Percentiles rank a stretch among this genome's conserved stretches.
phyloP scores from a whole-genome alignment of 2,329 filamentous ascomycete genomes.

The Metarhizium rileyi region DNA sequence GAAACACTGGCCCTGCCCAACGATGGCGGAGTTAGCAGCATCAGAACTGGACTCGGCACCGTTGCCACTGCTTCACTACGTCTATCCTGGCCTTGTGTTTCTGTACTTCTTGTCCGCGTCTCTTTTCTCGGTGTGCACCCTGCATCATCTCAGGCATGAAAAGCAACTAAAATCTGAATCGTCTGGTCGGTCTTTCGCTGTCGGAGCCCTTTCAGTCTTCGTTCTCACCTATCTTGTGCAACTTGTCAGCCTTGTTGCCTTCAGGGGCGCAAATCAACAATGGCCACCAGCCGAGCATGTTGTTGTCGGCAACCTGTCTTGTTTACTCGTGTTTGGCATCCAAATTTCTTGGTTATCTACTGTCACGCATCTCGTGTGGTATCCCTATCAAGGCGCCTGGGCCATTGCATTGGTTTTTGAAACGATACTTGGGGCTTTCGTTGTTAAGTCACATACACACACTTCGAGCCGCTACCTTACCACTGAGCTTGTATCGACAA shows the following conservation, averaged over 20 bases:
- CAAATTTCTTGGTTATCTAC: slow-evolving; percentile 46
- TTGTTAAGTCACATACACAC: slow-evolving; percentile 2
- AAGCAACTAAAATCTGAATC: slow-evolving; percentile 8
- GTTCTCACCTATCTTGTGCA: slow-evolving; percentile 39
- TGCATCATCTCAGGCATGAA: slow-evolving; percentile 33
- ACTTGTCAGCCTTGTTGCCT: slow-evolving; percentile 28
- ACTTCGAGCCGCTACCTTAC: slow-evolving; percentile 11
- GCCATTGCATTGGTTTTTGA: slow-evolving; percentile 49
- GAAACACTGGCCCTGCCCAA: background rate
- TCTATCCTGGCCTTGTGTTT: slow-evolving; percentile 47
- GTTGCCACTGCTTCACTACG: slow-evolving; percentile 43
- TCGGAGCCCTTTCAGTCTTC: slow-evolving; percentile 35
- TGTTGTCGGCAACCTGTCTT: slow-evolving; percentile 50
- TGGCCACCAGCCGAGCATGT: slow-evolving; percentile 38
- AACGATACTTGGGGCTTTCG: slow-evolving; percentile 29
- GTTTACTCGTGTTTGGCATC: slow-evolving; percentile 53
- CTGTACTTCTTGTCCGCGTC: slow-evolving; percentile 45
- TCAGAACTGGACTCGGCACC: slow-evolving; percentile 14
- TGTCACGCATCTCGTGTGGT: slow-evolving; percentile 43
- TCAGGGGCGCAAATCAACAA: slow-evolving; percentile 21
- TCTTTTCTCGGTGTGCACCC: slow-evolving; percentile 40
- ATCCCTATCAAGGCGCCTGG: slow-evolving; percentile 56
- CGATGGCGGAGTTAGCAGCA: slow-evolving; percentile 3
- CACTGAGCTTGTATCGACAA: slow-evolving; percentile 14
- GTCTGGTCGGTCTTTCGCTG: slow-evolving; percentile 13